Percentiles rank a stretch among this genome's conserved stretches.
Evolutionary conservation across 2,329 filamentous ascomycete species (phyloP).

Genomic region (Botrytis hyacinthi): DNA sequence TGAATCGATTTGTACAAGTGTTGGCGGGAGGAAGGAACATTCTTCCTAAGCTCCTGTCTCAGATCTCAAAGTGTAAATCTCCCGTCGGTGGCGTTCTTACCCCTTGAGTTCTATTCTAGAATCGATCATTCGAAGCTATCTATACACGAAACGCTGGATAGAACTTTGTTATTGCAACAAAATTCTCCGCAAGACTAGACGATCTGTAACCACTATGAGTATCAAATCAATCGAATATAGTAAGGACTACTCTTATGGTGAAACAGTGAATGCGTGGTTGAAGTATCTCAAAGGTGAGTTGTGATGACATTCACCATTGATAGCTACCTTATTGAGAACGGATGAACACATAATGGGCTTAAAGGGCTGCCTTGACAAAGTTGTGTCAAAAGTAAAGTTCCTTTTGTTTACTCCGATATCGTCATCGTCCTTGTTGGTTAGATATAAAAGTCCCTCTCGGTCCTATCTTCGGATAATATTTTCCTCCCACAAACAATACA

Average conservation of each 20-base stretch:
- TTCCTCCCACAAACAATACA: neutral
- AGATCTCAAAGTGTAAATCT: slow-evolving; percentile 15
- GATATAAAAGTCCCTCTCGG: neutral
- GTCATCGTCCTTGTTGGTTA: neutral
- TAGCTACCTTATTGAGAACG: slow-evolving; percentile 13
- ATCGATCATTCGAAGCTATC: slow-evolving; percentile 7
- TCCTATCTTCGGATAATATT: slow-evolving; percentile 1
- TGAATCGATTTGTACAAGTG: neutral
- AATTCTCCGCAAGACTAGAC: slow-evolving; percentile 15
- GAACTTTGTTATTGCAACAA: slow-evolving; percentile 7
- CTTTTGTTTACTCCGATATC: slow-evolving; percentile 9
- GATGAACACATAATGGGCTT: slow-evolving; percentile 9
- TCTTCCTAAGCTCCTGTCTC: slow-evolving; percentile 19
- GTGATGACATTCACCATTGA: slow-evolving; percentile 11
- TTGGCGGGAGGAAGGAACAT: slow-evolving; percentile 18
- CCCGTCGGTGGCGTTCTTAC: slow-evolving; percentile 15
- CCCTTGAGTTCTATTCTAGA: neutral
- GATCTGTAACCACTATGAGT: neutral
- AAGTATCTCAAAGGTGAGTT: slow-evolving; percentile 17
- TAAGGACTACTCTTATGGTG: slow-evolving; percentile 15
- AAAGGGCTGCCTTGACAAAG: neutral
- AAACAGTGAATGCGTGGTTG: slow-evolving; percentile 13
- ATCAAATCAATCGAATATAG: slow-evolving; percentile 4
- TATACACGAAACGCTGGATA: slow-evolving; percentile 6
- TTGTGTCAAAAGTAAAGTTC: neutral